Evolutionary conservation across 2,329 filamentous ascomycete genomes (phyloP).

Genomic region (Knufia fluminis): DNA sequence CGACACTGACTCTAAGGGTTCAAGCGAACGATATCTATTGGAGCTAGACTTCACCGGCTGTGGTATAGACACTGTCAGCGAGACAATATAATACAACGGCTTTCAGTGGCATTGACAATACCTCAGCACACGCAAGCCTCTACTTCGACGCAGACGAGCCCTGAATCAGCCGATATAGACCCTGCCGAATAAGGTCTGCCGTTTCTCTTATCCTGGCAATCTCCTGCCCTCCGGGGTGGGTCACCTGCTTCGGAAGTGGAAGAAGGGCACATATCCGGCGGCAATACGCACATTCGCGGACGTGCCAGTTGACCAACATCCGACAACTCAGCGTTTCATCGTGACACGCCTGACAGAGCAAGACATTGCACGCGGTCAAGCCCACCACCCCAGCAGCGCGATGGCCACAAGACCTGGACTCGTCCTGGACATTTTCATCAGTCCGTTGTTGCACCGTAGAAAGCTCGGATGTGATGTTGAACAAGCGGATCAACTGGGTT

Average conservation of each 20-base stretch:
- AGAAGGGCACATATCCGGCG: constrained; percentile 2
- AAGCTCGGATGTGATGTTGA: constrained; percentile 1
- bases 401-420: constrained; percentile 5
- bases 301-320: constrained; percentile 5
- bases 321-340: constrained; percentile 3
- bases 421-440: constrained; percentile 1
- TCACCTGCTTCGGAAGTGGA: constrained; percentile 7
- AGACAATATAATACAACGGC: neutral
- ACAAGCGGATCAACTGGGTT: constrained; percentile 4
- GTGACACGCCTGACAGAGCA: constrained; percentile 4
- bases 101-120: neutral
- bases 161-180: neutral
- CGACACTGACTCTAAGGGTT: neutral
- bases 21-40: neutral
- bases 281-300: constrained; percentile 2
- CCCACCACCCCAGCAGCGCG: neutral
- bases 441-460: constrained; percentile 3
- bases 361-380: constrained; percentile 7
- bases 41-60: neutral
- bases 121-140: neutral
- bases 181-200: neutral
- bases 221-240: neutral
- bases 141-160: neutral
- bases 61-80: no score
- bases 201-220: neutral